These are phyloP conservation scores for Metrosideros polymorpha DNA, from an alignment of 441 rosid species.

Conservation along the genomic window DNA sequence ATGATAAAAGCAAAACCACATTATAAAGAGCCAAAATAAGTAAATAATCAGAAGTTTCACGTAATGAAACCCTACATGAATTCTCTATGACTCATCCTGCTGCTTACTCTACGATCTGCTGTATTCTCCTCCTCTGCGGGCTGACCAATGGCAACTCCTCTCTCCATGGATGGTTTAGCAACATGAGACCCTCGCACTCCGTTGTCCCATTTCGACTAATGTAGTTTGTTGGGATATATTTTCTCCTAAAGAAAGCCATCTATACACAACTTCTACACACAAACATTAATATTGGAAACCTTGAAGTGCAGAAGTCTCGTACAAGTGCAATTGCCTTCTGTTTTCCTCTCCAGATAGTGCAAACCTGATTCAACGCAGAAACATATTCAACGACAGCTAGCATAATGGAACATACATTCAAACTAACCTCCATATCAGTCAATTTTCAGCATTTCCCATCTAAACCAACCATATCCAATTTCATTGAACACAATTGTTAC, in stretches of 20 bases:
- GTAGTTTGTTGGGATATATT: neutral
- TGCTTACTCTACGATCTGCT: neutral
- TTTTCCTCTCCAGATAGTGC: neutral
- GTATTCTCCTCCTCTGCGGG: neutral
- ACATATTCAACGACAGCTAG: neutral
- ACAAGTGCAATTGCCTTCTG: neutral
- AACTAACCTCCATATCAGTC: neutral
- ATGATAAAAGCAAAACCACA: neutral
- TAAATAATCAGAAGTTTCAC: neutral
- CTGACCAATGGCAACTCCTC: neutral
- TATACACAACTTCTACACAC: neutral
- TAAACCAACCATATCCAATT: neutral
- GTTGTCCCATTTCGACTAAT: neutral
- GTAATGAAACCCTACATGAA: neutral
- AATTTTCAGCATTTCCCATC: neutral
- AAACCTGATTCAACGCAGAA: neutral
- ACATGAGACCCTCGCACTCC: neutral
- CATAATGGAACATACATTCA: neutral
- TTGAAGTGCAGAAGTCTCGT: neutral
- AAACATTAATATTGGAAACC: neutral
- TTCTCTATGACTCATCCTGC: neutral
- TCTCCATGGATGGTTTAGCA: neutral
- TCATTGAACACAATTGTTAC: neutral
- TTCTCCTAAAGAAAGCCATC: neutral
- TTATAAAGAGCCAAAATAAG: neutral